Base-by-base conservation (phyloP, 352 stramenopile genomes). In the Globisporangium heterothallicum region DNA sequence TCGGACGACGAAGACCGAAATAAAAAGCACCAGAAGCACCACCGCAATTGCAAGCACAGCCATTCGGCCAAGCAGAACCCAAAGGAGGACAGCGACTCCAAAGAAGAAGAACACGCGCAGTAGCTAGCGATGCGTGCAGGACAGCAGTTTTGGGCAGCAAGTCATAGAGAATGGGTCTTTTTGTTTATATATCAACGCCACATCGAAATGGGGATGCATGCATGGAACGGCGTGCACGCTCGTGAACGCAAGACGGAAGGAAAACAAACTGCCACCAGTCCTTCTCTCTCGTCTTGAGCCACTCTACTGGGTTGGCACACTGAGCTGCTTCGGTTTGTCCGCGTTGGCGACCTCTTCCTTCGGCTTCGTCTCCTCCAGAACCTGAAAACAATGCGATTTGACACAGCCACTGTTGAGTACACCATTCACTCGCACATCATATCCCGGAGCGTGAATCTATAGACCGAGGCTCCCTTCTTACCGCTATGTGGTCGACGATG, bases 401-500 rank as follows among this genome's bases (percentile, higher is more conserved):
- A n/a, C n/a, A n/a, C n/a, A n/a, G n/a, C n/a, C n/a, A n/a, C n/a
- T n/a, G n/a, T n/a, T n/a, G n/a, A n/a, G n/a, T n/a, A n/a, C n/a
- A n/a, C n/a, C n/a, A n/a, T n/a, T n/a, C n/a, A n/a, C n/a, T n/a
- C n/a, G n/a, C n/a, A n/a, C n/a, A n/a, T n/a, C n/a, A n/a, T n/a
- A n/a, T n/a, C n/a, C n/a, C n/a, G n/a, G n/a, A n/a, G n/a, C n/a
- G n/a, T n/a, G n/a, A 41, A 41, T 41, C 34, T 41, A 41, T 41
- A n/a, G 12, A 16, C n/a, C n/a, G 12, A 41, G 12, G 12, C n/a
- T n/a, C n/a, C 34, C 16, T 29, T 26, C 59, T 52, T 49, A 84
- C 74, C 59, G 70, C 52, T 27, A 65, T 65, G 60, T 87, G 74
- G 54, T 93, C 80, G 29, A 92, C 79, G 58, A 93, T 90, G 53